Percentiles rank a stretch among this genome's conserved stretches.
Conservation (phyloP, 2,329 filamentous ascomycete genomes). For the Scytalidium sp. region DNA sequence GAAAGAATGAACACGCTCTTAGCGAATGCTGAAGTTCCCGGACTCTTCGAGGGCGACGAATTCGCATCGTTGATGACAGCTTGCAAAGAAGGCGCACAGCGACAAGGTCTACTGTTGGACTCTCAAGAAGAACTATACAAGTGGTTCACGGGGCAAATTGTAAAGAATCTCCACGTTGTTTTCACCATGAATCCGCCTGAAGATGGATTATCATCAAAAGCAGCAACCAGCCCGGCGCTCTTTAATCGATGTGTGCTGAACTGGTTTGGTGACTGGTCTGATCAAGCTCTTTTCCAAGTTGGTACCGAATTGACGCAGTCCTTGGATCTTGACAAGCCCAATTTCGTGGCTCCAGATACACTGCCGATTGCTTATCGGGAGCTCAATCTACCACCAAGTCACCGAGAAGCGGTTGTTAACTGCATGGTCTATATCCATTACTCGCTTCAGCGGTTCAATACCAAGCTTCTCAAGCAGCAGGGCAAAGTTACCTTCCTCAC, state of each 20-base stretch:
- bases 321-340: slow-evolving; percentile 88
- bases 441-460: slow-evolving; percentile 87
- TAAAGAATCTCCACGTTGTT: slow-evolving; percentile 97
- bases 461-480: slow-evolving; percentile 85
- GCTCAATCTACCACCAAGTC: slow-evolving; percentile 78
- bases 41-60: slow-evolving; percentile 98
- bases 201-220: slow-evolving; percentile 90
- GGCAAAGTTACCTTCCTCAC: slow-evolving; percentile 91
- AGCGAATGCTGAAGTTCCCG: slow-evolving; percentile 98
- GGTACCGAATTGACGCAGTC: slow-evolving; percentile 92
- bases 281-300: slow-evolving; percentile 97
- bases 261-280: slow-evolving; percentile 99
- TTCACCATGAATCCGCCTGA: slow-evolving; percentile 99
- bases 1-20: slow-evolving; percentile 99
- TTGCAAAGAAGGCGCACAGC: slow-evolving; percentile 96
- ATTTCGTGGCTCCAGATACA: slow-evolving; percentile 82
- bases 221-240: slow-evolving; percentile 92
- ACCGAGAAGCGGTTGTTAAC: slow-evolving; percentile 91
- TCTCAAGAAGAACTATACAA: slow-evolving; percentile 99
- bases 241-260: slow-evolving; percentile 99
- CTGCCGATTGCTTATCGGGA: slow-evolving; percentile 91
- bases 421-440: slow-evolving; percentile 99
- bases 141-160: slow-evolving; percentile 99
- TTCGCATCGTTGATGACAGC: slow-evolving; percentile 98
- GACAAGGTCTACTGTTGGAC: slow-evolving; percentile 90